Evolutionary conservation across 2,329 filamentous ascomycete species (phyloP).

Genomic region (Alternaria hordeiaustralica): DNA sequence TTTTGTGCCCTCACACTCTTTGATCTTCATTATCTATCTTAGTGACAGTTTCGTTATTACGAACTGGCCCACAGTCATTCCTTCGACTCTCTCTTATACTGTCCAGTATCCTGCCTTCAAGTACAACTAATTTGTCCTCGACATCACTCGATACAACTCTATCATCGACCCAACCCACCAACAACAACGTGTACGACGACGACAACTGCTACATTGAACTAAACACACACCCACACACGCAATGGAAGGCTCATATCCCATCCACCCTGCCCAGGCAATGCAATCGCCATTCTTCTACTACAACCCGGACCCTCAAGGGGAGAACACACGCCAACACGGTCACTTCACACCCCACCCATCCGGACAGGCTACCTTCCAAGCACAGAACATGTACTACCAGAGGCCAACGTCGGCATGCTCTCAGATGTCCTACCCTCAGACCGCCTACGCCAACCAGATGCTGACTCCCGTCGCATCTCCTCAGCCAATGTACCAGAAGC

Average conservation of each 20-base stretch:
- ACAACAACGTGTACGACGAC: conserved; percentile 21
- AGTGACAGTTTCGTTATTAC: conserved; percentile 50
- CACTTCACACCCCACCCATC: conserved; percentile 70
- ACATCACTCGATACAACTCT: conserved; percentile 15
- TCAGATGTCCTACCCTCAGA: conserved; percentile 55
- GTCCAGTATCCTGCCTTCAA: conserved; percentile 27
- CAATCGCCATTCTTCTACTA: conserved; percentile 88
- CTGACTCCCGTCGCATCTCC: conserved; percentile 80
- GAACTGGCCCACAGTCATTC: conserved; percentile 52
- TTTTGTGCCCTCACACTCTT: conserved; percentile 21
- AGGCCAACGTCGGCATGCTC: conserved; percentile 71
- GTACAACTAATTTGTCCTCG: conserved; percentile 36
- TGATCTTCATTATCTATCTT: conserved; percentile 30
- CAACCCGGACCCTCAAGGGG: conserved; percentile 74
- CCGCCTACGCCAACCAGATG: conserved; percentile 65
- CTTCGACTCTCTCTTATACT: conserved; percentile 36
- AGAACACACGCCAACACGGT: conserved; percentile 70
- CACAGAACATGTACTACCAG: conserved; percentile 55
- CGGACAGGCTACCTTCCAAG: conserved; percentile 45
- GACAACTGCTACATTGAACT: conserved; percentile 17
- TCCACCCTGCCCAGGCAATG: conserved; percentile 62
- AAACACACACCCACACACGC: conserved; percentile 28
- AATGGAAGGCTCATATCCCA: conserved; percentile 71
- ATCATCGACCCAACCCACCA: conserved; percentile 11
- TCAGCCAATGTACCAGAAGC: conserved; percentile 75